phyloP scores from a whole-genome alignment of 2,329 filamentous ascomycete species.

The Aspergillus terreus region DNA sequence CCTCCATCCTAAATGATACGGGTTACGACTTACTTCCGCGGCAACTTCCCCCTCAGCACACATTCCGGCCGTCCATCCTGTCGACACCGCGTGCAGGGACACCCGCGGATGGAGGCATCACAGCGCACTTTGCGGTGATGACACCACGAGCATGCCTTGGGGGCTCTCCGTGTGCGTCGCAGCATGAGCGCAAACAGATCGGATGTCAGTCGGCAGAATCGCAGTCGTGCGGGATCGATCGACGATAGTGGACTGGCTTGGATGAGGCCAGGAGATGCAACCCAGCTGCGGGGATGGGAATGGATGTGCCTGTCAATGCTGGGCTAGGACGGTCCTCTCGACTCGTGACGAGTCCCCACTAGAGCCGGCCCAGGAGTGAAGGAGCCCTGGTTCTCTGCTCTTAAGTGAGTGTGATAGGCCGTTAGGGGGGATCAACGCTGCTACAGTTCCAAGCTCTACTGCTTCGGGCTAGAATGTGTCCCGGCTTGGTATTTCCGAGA shows the following conservation, averaged over 20 bases:
- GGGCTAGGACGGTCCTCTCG: background rate
- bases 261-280: background rate
- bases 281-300: background rate
- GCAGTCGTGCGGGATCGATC: background rate
- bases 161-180: conserved; percentile 25
- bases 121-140: conserved; percentile 32
- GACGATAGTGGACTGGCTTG: background rate
- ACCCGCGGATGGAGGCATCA: conserved; percentile 28
- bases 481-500: background rate
- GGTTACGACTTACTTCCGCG: conserved; percentile 11
- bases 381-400: no score
- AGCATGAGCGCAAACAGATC: conserved; percentile 11
- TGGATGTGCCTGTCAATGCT: background rate
- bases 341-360: background rate
- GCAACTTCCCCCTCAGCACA: conserved; percentile 32
- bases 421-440: background rate
- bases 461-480: background rate
- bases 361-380: background rate
- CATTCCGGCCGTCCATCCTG: conserved; percentile 45
- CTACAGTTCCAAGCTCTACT: background rate
- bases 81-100: conserved; percentile 52
- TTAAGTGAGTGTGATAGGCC: background rate
- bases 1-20: background rate
- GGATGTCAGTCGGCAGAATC: background rate
- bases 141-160: conserved; percentile 31